Evolutionary conservation across 495 filamentous ascomycete species (phyloP).

Genomic region (Daldinia caldariorum): DNA sequence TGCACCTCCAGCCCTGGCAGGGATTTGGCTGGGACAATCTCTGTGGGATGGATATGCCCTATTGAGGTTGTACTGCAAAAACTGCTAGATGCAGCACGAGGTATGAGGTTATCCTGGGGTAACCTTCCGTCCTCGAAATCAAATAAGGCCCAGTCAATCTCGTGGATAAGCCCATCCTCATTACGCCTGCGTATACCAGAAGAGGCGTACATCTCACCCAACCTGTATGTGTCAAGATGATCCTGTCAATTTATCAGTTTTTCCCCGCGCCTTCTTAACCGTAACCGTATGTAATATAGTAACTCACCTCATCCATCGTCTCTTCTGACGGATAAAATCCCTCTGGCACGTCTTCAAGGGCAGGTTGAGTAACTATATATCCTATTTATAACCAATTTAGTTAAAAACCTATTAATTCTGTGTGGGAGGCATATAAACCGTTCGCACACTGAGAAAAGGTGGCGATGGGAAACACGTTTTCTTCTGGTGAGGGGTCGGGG

Average conservation of each 20-base stretch:
- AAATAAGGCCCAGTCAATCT: slow-evolving; percentile 96
- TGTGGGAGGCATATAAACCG: too few relatives aligned
- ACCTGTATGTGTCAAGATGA: slow-evolving; percentile 72
- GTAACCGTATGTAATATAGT: not conserved
- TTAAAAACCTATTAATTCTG: not conserved
- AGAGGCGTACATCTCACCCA: slow-evolving; percentile 88
- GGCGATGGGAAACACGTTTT: slow-evolving; percentile 4
- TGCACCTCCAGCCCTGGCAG: slow-evolving; percentile 81
- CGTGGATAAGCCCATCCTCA: slow-evolving; percentile 75
- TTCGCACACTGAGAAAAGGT: too few relatives aligned
- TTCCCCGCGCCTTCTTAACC: not conserved
- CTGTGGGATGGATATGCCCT: slow-evolving; percentile 51
- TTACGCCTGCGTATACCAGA: slow-evolving; percentile 80
- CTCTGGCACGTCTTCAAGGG: slow-evolving; percentile 83
- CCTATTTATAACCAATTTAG: slow-evolving; percentile 40
- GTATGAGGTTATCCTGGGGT: slow-evolving; percentile 73
- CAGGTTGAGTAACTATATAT: slow-evolving; percentile 83
- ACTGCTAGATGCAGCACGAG: slow-evolving; percentile 58
- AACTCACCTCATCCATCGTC: slow-evolving; percentile 55
- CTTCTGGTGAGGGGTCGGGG: slow-evolving; percentile 6
- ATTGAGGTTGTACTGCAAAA: slow-evolving; percentile 43
- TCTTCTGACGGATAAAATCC: slow-evolving; percentile 73
- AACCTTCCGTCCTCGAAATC: slow-evolving; percentile 77
- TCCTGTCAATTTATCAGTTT: slow-evolving; percentile 61
- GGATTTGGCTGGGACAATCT: slow-evolving; percentile 54